Evolutionary conservation across 2,329 filamentous ascomycete genomes (phyloP).

Genomic region (Botryosphaeria dothidea): DNA sequence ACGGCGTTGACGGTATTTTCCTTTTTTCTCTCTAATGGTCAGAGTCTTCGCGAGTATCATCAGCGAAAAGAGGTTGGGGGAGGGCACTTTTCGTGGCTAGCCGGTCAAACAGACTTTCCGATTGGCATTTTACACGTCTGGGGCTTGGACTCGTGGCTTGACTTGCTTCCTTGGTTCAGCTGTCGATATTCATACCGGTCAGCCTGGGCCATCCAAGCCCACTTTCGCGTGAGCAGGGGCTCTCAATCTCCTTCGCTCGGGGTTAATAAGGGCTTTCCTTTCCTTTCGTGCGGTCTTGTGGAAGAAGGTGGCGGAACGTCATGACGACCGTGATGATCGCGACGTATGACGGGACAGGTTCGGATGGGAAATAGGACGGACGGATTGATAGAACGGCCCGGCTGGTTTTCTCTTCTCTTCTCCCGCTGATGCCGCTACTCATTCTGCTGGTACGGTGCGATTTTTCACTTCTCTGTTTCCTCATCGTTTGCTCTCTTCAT

Average conservation of each 20-base stretch:
- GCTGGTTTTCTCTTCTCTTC: not conserved
- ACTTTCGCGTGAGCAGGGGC: not conserved
- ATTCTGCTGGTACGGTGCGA: not conserved
- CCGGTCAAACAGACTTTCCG: conserved; percentile 6
- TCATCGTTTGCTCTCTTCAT: not conserved
- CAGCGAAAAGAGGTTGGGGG: not conserved
- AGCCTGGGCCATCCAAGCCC: not conserved
- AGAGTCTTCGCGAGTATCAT: not conserved
- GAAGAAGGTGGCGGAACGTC: conserved; percentile 1
- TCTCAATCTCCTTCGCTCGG: not conserved
- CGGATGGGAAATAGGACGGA: not conserved
- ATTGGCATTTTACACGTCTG: not conserved
- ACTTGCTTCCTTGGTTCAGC: not conserved
- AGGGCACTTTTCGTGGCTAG: not conserved
- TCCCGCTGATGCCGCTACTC: not conserved
- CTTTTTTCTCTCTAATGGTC: conserved; percentile 8
- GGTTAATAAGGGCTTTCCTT: not conserved
- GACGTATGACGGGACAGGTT: not conserved
- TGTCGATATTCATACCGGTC: not conserved
- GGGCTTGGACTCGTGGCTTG: not conserved
- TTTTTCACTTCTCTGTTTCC: conserved; percentile 1
- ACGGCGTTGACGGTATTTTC: conserved; percentile 12
- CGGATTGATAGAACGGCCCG: not conserved
- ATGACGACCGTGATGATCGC: conserved; percentile 5
- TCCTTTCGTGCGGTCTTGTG: not conserved